Evolutionary conservation across 2,329 filamentous ascomycete genomes (phyloP).

Genomic region (Ceratocystis alfenasii): DNA sequence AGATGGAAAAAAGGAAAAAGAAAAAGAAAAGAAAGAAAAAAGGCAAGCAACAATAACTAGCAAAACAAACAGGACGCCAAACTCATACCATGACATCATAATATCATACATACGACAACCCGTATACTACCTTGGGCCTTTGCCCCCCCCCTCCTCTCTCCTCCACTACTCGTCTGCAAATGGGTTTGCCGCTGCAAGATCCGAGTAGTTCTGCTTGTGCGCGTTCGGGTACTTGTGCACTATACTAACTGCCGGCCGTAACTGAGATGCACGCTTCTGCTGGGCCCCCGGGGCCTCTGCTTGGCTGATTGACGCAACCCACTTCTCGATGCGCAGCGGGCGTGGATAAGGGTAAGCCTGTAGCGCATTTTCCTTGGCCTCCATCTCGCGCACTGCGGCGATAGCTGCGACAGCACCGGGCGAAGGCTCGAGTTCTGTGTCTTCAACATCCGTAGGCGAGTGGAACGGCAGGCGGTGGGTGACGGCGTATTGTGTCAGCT

Average conservation of each 20-base stretch:
- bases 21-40: too few species aligned
- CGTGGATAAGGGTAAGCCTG: slow-evolving; percentile 3
- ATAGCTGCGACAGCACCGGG: background rate
- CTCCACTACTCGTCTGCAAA: slow-evolving; percentile 12
- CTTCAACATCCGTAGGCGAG: background rate
- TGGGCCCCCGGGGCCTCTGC: slow-evolving; percentile 6
- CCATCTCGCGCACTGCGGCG: background rate
- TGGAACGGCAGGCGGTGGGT: slow-evolving; percentile 16
- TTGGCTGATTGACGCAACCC: slow-evolving; percentile 15
- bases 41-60: background rate
- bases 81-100: slow-evolving; percentile 5
- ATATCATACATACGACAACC: background rate
- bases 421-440: background rate
- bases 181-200: slow-evolving; percentile 22
- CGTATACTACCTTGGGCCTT: background rate
- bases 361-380: background rate
- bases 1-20: background rate
- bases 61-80: background rate
- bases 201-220: slow-evolving; percentile 23
- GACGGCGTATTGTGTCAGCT: slow-evolving; percentile 2
- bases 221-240: slow-evolving; percentile 22
- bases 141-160: background rate
- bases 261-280: background rate
- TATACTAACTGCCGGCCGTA: slow-evolving; percentile 18
- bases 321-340: slow-evolving; percentile 18